A percentile compares a stretch with the other conserved stretches of the same genome.
Evolutionary conservation across 495 filamentous ascomycete genomes (phyloP).

Genomic region (Trichoderma parareesei): DNA sequence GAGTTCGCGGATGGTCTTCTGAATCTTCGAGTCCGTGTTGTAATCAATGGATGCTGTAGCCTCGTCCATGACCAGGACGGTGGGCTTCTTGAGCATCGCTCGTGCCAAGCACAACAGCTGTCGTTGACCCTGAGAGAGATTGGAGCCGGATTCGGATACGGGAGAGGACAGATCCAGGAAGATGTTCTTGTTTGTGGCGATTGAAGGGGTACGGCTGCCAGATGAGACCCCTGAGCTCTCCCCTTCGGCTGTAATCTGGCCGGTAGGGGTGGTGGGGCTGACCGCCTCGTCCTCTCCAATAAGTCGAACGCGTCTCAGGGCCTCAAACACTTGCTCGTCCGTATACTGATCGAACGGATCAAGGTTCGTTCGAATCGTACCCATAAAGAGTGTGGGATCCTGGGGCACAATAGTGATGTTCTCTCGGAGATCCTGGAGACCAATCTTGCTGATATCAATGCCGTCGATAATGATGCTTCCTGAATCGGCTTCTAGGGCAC

Average conservation of each 20-base stretch:
- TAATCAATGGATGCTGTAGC: constrained; percentile 98
- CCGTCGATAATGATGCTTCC: constrained; percentile 88
- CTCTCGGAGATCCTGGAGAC: constrained; percentile 83
- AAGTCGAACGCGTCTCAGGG: constrained; percentile 83
- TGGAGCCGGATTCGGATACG: constrained; percentile 86
- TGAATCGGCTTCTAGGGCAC: constrained; percentile 85
- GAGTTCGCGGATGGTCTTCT: constrained; percentile 86
- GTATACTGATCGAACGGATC: constrained; percentile 91
- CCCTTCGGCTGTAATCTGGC: constrained; percentile 10
- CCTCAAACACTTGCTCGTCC: constrained; percentile 83
- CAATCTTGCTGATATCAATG: constrained; percentile 80
- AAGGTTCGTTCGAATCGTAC: constrained; percentile 89
- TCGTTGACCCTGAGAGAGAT: constrained; percentile 92
- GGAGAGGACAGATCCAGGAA: constrained; percentile 81
- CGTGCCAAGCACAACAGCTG: constrained; percentile 94
- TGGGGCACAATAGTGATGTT: constrained; percentile 97
- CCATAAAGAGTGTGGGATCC: constrained; percentile 94
- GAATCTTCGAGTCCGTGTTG: constrained; percentile 89
- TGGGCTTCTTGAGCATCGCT: constrained; percentile 83
- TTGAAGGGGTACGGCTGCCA: constrained; percentile 17
- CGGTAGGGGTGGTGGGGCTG: constrained; percentile 8
- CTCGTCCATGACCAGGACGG: constrained; percentile 97
- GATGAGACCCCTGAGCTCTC: constrained; percentile 1
- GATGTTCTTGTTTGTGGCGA: constrained; percentile 77
- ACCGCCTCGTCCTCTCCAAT: constrained; percentile 53